phyloP scores from a whole-genome alignment of 2,329 filamentous ascomycete genomes.

The Sclerotiophoma versabilis region DNA sequence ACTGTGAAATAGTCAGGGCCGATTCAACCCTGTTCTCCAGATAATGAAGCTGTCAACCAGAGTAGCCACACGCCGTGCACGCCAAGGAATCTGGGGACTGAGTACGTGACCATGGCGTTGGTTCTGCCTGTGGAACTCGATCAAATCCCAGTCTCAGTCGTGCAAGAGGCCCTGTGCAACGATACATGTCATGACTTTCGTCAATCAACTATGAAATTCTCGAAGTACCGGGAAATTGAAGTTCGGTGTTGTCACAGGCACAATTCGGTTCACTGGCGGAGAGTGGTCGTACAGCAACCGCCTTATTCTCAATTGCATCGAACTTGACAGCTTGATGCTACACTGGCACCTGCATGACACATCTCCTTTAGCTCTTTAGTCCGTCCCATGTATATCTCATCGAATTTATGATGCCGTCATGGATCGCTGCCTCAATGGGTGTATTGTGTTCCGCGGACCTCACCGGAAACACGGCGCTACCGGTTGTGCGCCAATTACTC shows the following conservation, averaged over 20 bases:
- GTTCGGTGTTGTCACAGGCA: background rate
- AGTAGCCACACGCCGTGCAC: background rate
- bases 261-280: background rate
- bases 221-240: background rate
- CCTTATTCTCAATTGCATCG: background rate
- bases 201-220: background rate
- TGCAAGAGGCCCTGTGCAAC: background rate
- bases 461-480: background rate
- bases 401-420: slow-evolving; percentile 9
- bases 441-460: slow-evolving; percentile 1
- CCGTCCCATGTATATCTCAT: background rate
- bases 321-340: slow-evolving; percentile 1
- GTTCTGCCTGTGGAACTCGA: background rate
- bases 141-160: background rate
- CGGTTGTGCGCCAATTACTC: slow-evolving; percentile 5
- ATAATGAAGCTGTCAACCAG: background rate
- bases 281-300: background rate
- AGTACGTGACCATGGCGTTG: background rate
- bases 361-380: background rate
- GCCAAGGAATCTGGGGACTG: background rate
- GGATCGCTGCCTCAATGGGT: background rate
- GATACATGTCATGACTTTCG: background rate
- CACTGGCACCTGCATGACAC: slow-evolving; percentile 4
- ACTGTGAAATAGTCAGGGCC: background rate
- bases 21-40: background rate